Evolutionary conservation across 331 rosid genomes (phyloP).

Genomic region (Erythrophleum ivorense): DNA sequence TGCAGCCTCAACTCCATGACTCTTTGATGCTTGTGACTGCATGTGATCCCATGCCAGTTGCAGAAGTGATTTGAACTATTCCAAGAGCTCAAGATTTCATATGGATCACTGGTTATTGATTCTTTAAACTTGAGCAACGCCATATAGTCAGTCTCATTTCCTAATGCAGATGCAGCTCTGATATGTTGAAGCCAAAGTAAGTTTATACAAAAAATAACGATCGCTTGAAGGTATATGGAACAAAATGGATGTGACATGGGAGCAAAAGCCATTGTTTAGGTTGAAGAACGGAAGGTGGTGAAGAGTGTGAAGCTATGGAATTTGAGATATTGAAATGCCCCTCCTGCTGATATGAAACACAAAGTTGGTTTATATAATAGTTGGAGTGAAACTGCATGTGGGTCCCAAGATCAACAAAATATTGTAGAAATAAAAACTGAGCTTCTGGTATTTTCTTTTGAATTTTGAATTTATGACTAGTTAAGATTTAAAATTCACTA

Average conservation of each 20-base stretch:
- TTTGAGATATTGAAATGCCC: not conserved
- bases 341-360: not conserved
- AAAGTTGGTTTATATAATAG: not conserved
- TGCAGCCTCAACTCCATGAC: not conserved
- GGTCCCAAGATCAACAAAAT: not conserved
- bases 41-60: conserved; percentile 25
- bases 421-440: not conserved
- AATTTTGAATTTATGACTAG: not conserved
- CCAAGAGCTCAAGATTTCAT: conserved; percentile 5
- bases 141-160: conserved; percentile 16
- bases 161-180: not conserved
- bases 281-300: not conserved
- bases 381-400: too few relatives aligned
- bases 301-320: not conserved
- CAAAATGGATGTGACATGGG: not conserved
- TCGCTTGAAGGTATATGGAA: not conserved
- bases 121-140: conserved; percentile 26
- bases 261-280: not conserved
- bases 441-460: not conserved
- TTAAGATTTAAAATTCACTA: not conserved
- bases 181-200: not conserved
- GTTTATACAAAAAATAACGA: not conserved
- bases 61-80: conserved; percentile 18
- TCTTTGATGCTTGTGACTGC: not conserved
- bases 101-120: not conserved